Conservation (phyloP, 2,329 filamentous ascomycete genomes). For the Diplocarpon rosae region DNA sequence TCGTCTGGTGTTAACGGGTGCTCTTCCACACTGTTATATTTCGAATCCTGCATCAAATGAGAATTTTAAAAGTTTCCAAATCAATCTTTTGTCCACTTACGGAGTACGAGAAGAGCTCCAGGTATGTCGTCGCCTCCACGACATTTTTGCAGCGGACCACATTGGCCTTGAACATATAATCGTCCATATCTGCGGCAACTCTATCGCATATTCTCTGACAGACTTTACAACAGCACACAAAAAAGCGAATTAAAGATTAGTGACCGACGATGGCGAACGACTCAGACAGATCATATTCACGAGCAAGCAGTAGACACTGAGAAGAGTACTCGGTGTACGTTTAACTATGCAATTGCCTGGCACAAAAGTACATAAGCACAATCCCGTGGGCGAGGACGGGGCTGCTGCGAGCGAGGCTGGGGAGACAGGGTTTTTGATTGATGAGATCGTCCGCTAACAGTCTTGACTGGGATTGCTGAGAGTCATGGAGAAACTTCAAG, state of each 20-base stretch:
- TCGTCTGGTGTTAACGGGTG: conserved; percentile 25
- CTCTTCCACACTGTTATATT: conserved; percentile 23
- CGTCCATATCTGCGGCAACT: conserved; percentile 21
- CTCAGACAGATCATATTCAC: neutral
- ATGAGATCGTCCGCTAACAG: no score
- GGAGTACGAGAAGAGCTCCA: conserved; percentile 27
- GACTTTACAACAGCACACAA: neutral
- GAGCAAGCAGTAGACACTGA: neutral
- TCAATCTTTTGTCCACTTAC: conserved; percentile 12
- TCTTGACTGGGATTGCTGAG: no score
- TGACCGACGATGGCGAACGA: neutral
- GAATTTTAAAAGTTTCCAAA: neutral
- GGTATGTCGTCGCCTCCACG: conserved; percentile 21
- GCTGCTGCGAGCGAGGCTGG: neutral
- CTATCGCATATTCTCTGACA: conserved; percentile 1
- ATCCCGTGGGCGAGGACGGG: neutral
- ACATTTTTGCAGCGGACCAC: conserved; percentile 22
- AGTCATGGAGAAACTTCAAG: no score
- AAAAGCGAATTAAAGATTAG: neutral
- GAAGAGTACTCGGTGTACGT: neutral
- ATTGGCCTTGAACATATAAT: conserved; percentile 27
- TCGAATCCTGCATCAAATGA: conserved; percentile 20
- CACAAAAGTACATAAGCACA: conserved; percentile 1
- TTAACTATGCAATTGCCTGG: conserved; percentile 2
- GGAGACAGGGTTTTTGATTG: no score